These are phyloP conservation scores for Hamiltosporidium tvaerminnensis DNA, from an alignment of 371 early-diverging fungal genomes.

Conservation along the genomic window DNA sequence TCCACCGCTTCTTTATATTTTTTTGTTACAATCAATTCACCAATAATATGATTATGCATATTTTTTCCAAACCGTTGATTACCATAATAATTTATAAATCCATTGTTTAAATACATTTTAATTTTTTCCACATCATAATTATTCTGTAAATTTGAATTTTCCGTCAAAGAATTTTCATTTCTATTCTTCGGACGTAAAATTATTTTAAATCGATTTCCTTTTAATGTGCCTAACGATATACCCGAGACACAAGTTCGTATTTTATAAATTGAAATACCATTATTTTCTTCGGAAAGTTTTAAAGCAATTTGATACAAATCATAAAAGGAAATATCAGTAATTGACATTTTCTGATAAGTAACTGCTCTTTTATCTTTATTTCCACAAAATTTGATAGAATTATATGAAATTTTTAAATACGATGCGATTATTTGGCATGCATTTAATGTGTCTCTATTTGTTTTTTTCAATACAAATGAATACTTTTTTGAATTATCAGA, in stretches of 20 bases:
- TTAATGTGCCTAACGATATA: conserved; percentile 26
- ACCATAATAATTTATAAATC: conserved; percentile 51
- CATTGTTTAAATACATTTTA: not conserved
- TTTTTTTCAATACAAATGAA: conserved; percentile 3
- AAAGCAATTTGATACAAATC: not conserved
- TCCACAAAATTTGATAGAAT: conserved; percentile 27
- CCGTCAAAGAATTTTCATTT: not conserved
- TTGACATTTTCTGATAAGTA: conserved; percentile 47
- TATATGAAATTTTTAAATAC: not conserved
- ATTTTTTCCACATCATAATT: not conserved
- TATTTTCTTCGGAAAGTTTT: not conserved
- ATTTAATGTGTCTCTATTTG: not conserved
- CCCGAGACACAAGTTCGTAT: conserved; percentile 21
- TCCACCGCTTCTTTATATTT: conserved; percentile 38
- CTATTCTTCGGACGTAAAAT: conserved; percentile 2
- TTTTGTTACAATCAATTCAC: conserved; percentile 30
- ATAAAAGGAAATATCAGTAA: conserved; percentile 6
- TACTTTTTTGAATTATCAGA: not conserved
- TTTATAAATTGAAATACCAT: conserved; percentile 10
- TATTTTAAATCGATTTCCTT: conserved; percentile 38
- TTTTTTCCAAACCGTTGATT: conserved; percentile 48
- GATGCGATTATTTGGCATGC: not conserved
- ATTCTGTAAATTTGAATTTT: not conserved
- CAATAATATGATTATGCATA: conserved; percentile 44
- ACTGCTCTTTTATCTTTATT: conserved; percentile 53